These are phyloP conservation scores for Paulinella micropora DNA, from an alignment of 78 protist genomes.

Conservation along the genomic window DNA sequence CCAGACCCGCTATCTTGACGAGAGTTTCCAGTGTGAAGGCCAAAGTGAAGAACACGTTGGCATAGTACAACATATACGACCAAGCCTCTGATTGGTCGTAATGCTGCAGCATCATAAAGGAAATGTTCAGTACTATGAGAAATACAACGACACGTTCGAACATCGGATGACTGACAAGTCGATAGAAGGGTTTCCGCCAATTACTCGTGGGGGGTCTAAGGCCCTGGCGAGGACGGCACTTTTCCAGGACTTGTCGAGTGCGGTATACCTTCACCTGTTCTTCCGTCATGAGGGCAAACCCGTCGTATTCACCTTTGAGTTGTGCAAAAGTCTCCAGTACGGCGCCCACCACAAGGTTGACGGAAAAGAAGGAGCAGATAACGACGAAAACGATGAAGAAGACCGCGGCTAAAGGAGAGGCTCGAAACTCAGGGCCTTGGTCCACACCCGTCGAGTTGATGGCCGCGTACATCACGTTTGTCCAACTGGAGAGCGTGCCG, in stretches of 20 bases:
- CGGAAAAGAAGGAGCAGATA: constrained; percentile 15
- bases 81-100: not conserved
- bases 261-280: not conserved
- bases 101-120: not conserved
- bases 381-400: not conserved
- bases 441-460: not conserved
- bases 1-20: not conserved
- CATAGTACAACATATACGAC: not conserved
- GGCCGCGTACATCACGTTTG: not conserved
- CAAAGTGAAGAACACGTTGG: not conserved
- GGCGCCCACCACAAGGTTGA: not conserved
- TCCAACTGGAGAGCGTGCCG: constrained; percentile 10
- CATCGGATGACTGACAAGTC: not conserved
- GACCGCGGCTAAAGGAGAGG: not conserved
- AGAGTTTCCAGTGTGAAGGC: not conserved
- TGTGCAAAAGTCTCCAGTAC: not conserved
- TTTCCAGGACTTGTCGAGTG: not conserved
- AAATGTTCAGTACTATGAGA: not conserved
- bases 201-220: not conserved
- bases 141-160: not conserved
- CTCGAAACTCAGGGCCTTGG: not conserved
- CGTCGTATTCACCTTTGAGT: not conserved
- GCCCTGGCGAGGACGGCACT: not conserved
- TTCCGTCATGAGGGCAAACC: not conserved
- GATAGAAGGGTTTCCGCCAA: not conserved